Evolutionary conservation across 352 stramenopile genomes (phyloP), one percentile per base, ranked within the genome.

Genomic region (Pythium aphanidermatum): DNA sequence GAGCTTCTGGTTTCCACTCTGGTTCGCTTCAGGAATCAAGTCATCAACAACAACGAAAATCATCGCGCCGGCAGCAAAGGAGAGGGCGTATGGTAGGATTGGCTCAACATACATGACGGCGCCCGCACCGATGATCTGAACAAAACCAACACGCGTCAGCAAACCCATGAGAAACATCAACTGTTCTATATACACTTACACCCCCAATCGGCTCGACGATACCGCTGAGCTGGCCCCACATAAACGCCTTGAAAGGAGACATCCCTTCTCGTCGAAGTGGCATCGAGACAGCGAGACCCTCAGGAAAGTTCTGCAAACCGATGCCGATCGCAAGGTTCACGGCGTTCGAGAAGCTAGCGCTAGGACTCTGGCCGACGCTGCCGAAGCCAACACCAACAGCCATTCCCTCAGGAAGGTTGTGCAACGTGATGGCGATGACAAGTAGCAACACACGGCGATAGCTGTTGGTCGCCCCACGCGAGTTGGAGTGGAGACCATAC

Each of bases 1-100:
- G 19, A 93, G 65, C 57, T 92, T 93, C 63, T 91, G 75, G 56
- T 95, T 95, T 46, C 82, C 78, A 32, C 79, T 94, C 60, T 95
- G 82, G 25, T 72, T 91, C 5, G 82, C 80, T 53, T 96, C 86
- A 0, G 86, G 86, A 19, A 96, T 75, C n/a, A 96, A 62, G 47
- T 95, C 82, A 51, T 96, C 85, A 23, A 96, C 85, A 16, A 96
- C 86, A 7, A 96, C 86, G 42, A 94, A 96, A 55, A 96, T 88
- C 86, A 96, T 96, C 1, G 86, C 86, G 3, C 83, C 86, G 0
- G 85, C 84, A 2, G 86, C 86, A 53, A 96, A 96, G 34, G 83
- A 81, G n/a, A 96, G 63, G 21, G 86, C 86, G 47, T 95, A 96
- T 7, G 86, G 86, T 12, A 96, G 51, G 32, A 95, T 90, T 13